Evolutionary conservation across 441 rosid species (phyloP), one percentile per base, ranked within the genome.

Genomic region (Erodium trifolium): DNA sequence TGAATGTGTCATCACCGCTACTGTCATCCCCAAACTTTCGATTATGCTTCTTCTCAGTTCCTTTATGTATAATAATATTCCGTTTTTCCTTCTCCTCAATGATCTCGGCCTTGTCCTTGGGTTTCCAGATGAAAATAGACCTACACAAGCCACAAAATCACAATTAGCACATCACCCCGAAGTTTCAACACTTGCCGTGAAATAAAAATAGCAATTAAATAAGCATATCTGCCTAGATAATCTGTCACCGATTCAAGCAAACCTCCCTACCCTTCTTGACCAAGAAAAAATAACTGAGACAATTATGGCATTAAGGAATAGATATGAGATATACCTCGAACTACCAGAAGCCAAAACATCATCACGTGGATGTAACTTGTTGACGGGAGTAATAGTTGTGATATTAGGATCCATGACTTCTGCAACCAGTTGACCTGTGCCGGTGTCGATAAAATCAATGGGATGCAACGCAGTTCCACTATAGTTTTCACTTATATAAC

Each of bases 351-450:
- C 98, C 85, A 93, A 78, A 71, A 91, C 85, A 84, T 91, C 97
- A 67, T 89, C 98, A 2, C 91, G 83, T 5, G 98, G 96, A 77
- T 93, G 96, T 17, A 89, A 80, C 86, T 91, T 93, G 82, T 89
- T 93, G 70, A 93, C 97, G 9, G 97, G 97, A 80, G 81, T 91
- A 34, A 93, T 93, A 23, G 98, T 93, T 34, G 95, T 88, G n/a
- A 93, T 87, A 76, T 89, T 91, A 1, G 93, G 95, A 86, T 93
- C 97, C 93, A 86, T 87, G 66, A 91, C 93, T 79, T 91, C 97
- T 7, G 97, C 95, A 72, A 91, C 89, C 68, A 91, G 78, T 65
- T 89, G 94, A 37, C 98, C 96, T 49, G 84, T 91, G 82, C 87
- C 86, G 68, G 78, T 68, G 68, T 93, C 93, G 67, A 93, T 82